Evolutionary conservation across 306 rosid genomes (phyloP).

Genomic region (Malus sylvestris): DNA sequence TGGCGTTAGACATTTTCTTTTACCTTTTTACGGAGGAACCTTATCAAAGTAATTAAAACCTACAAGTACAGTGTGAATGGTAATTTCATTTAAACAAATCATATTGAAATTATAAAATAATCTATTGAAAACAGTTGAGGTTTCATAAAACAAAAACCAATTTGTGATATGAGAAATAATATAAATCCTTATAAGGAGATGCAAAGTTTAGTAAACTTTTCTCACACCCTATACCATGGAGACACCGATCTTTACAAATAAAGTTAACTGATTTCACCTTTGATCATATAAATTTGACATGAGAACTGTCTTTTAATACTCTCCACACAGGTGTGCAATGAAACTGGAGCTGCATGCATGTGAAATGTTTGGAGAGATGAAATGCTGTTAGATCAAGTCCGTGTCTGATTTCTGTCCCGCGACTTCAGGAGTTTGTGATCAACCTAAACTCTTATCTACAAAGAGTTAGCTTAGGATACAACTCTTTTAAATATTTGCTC

Average conservation of each 20-base stretch:
- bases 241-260: neutral
- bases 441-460: too few species aligned
- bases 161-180: too few species aligned
- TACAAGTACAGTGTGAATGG: neutral
- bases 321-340: neutral
- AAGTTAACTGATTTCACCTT: too few species aligned
- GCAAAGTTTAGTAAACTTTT: too few species aligned
- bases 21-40: neutral
- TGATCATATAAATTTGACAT: neutral
- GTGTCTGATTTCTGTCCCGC: too few species aligned
- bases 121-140: too few species aligned
- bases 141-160: too few species aligned
- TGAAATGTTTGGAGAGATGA: neutral
- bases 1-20: neutral
- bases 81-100: neutral
- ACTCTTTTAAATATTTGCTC: too few species aligned
- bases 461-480: too few species aligned
- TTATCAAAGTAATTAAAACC: neutral
- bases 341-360: neutral
- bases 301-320: neutral
- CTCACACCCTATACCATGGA: neutral
- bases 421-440: too few species aligned
- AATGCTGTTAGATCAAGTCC: too few species aligned
- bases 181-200: too few species aligned
- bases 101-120: neutral